Conservation (phyloP, 1,284 basidiomycete genomes). For the Termitomyces sp. region DNA sequence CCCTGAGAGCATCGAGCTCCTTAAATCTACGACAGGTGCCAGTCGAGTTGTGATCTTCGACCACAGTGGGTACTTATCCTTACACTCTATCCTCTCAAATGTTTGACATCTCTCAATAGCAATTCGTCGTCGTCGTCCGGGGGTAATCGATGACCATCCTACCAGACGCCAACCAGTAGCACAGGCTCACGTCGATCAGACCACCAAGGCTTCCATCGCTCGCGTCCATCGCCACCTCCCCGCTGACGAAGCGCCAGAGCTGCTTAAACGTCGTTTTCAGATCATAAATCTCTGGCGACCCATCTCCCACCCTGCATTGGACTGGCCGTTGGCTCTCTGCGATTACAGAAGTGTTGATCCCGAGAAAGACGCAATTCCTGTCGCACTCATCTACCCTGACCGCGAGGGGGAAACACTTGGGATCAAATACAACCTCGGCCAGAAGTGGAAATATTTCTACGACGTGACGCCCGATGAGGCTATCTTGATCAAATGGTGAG, state of each 20-base stretch:
- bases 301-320: constrained; percentile 46
- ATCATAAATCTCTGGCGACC: constrained; percentile 75
- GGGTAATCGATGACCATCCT: constrained; percentile 30
- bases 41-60: constrained; percentile 56
- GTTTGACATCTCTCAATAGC: constrained; percentile 23
- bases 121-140: constrained; percentile 36
- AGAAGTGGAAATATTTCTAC: constrained; percentile 62
- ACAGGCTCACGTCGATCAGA: constrained; percentile 56
- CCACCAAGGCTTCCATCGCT: constrained; percentile 40
- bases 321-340: constrained; percentile 60
- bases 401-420: constrained; percentile 54
- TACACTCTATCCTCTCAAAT: neutral
- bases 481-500: constrained; percentile 41
- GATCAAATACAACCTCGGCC: constrained; percentile 48
- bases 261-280: constrained; percentile 55
- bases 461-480: constrained; percentile 61
- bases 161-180: constrained; percentile 41
- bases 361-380: constrained; percentile 43
- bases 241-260: constrained; percentile 37
- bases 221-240: constrained; percentile 53
- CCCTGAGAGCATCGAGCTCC: constrained; percentile 51
- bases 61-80: constrained; percentile 48
- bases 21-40: constrained; percentile 60
- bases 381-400: constrained; percentile 47
- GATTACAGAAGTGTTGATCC: constrained; percentile 53